Conservation (phyloP, 1,139 yeast species). For the Saccharomycopsis hybrid region DNA sequence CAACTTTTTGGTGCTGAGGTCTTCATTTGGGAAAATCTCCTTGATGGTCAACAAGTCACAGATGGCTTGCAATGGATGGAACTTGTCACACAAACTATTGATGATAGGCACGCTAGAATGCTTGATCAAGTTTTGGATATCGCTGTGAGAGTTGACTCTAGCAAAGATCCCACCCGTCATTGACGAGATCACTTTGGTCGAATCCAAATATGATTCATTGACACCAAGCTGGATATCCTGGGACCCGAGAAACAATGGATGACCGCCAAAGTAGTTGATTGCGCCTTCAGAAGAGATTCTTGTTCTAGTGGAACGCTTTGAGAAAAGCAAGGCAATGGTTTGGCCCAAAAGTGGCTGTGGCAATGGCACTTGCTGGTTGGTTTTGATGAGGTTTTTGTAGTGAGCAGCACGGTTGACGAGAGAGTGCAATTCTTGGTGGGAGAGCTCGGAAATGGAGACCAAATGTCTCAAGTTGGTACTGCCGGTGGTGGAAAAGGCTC, state of each 20-base stretch:
- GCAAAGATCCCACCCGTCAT: constrained; percentile 96
- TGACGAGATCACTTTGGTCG: constrained; percentile 82
- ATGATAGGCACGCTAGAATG: constrained; percentile 85
- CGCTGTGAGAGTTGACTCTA: constrained; percentile 82
- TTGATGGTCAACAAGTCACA: constrained; percentile 83
- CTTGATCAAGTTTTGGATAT: constrained; percentile 68
- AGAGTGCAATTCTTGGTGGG: constrained; percentile 59
- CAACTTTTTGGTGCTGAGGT: constrained; percentile 52
- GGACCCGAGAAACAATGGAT: constrained; percentile 92
- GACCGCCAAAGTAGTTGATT: constrained; percentile 87
- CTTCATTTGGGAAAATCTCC: constrained; percentile 55
- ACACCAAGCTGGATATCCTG: constrained; percentile 96
- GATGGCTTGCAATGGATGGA: constrained; percentile 93
- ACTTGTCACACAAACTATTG: constrained; percentile 86
- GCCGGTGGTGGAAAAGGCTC: background rate
- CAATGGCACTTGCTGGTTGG: constrained; percentile 37
- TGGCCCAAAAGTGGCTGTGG: constrained; percentile 65
- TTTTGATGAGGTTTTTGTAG: constrained; percentile 54
- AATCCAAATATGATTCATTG: constrained; percentile 83
- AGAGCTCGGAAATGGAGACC: constrained; percentile 69
- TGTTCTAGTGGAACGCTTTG: constrained; percentile 92
- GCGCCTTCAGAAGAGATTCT: constrained; percentile 95
- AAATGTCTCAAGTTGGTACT: constrained; percentile 39
- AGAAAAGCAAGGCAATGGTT: constrained; percentile 74
- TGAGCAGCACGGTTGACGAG: constrained; percentile 63